Base-by-base conservation (phyloP, 495 filamentous ascomycete species). In the Podospora didyma region DNA sequence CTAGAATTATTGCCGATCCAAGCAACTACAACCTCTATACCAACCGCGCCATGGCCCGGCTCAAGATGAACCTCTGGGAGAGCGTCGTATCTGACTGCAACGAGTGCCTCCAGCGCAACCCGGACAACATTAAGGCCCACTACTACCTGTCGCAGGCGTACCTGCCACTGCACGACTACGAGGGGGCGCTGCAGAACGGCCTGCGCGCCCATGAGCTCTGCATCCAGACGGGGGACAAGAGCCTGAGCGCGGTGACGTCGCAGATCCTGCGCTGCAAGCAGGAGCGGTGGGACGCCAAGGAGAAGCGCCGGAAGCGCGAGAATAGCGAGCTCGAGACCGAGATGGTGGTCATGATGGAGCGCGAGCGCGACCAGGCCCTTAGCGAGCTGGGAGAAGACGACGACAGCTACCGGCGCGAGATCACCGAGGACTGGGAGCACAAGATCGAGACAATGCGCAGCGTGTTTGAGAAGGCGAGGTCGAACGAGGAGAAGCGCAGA, bases 101-200 rank as follows among this genome's bases (percentile, higher is more conserved):
- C 21, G 74, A 79, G 41, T 86, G 88, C 49, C 86, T 98, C 55
- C 75, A 83, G 4, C 77, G 96, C 7, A 72, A 80, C 52, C 69
- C 78, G 37, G 73, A 81, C 44, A 85, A 83, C 62, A 75, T 96
- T 65, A 98, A 98, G 74, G 92, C 88, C 12, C 82, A 83, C 72
- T 92, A 85, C 64, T 87, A 91, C 73, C 84, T 96, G 10, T 87
- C 91, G 3, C 87, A 94, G 68, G 90, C 91, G 4, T 86, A 95
- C 59, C 79, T 96, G 20, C 81, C 79, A 1, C 78, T 97, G 2
- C 73, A 84, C 55, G 83, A 88, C 61, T 87, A 87, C 21, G 82
- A 88, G 57, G 88, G 89, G 61, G 91, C 94, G 0, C 79, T 92
- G 24, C 66, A 79, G 4, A 82, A 84, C 34, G 90, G 91, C 3